A percentile compares a stretch with the other conserved stretches of the same genome.
Evolutionary conservation across 108 stramenopile genomes (phyloP).

Genomic region (Fistulifera solaris): DNA sequence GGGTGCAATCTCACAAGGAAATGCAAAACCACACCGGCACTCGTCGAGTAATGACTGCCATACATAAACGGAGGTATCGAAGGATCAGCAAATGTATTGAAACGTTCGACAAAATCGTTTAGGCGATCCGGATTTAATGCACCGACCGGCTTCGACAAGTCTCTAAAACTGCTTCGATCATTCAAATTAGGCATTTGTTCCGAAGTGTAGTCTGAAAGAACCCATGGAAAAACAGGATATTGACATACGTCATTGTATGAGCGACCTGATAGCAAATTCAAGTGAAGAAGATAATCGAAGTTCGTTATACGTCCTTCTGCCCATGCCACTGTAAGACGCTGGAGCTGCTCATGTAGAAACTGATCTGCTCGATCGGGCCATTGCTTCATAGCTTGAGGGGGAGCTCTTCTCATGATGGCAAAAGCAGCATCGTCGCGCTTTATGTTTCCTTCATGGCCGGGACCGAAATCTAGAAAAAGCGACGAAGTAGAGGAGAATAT

Average conservation of each 20-base stretch:
- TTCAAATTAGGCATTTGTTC: constrained; percentile 84
- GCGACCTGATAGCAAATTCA: constrained; percentile 93
- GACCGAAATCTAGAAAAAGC: constrained; percentile 89
- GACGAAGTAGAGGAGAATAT: constrained; percentile 66
- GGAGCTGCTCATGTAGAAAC: constrained; percentile 79
- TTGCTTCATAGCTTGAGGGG: constrained; percentile 82
- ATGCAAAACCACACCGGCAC: constrained; percentile 93
- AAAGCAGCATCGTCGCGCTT: constrained; percentile 80
- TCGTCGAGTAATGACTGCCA: constrained; percentile 95
- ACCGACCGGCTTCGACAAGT: constrained; percentile 91
- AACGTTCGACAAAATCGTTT: constrained; percentile 85
- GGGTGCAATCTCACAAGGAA: constrained; percentile 95
- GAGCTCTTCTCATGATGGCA: constrained; percentile 76
- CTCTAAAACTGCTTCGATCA: constrained; percentile 77
- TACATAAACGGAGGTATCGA: constrained; percentile 97
- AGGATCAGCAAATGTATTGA: constrained; percentile 87
- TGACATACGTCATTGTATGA: constrained; percentile 96
- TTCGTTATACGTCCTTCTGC: constrained; percentile 87
- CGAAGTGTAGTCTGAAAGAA: constrained; percentile 86
- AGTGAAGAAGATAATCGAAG: constrained; percentile 92
- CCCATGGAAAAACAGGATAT: constrained; percentile 99
- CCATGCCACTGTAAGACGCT: constrained; percentile 80
- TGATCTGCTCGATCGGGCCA: constrained; percentile 77
- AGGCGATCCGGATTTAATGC: constrained; percentile 90
- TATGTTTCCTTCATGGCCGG: constrained; percentile 68